Conservation (phyloP, 768 basidiomycete species). For the Mycena capillaripes region DNA sequence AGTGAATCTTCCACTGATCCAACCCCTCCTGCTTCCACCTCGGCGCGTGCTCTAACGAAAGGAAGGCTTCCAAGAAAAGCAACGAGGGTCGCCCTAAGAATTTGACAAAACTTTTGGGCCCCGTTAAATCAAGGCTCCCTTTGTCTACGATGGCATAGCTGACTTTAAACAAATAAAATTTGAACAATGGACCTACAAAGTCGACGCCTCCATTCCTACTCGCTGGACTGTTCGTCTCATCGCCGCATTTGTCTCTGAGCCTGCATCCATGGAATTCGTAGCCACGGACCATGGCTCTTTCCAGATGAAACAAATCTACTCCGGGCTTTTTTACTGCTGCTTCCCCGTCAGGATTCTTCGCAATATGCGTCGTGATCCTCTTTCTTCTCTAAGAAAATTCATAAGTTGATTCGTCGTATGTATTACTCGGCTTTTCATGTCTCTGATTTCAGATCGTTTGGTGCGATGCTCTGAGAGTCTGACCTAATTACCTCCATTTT, state of each 20-base stretch:
- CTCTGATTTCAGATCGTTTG: too few relatives aligned
- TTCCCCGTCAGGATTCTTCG: conserved; percentile 4
- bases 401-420: conserved; percentile 12
- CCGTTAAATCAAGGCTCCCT: background rate
- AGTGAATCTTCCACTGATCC: background rate
- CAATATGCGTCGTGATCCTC: background rate
- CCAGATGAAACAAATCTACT: conserved; percentile 16
- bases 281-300: background rate
- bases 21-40: background rate
- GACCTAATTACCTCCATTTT: too few relatives aligned
- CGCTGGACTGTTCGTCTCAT: conserved; percentile 14
- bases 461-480: too few relatives aligned
- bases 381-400: background rate
- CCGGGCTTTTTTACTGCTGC: conserved; percentile 10
- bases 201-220: background rate
- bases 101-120: background rate
- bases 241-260: conserved; percentile 10
- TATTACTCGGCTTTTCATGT: too few relatives aligned
- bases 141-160: background rate
- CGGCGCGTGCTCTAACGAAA: background rate
- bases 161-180: background rate
- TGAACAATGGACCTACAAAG: conserved; percentile 10
- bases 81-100: background rate
- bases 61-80: background rate
- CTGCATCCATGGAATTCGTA: conserved; percentile 15